These are phyloP conservation scores for Cercospora brassicicola DNA, from an alignment of 2,329 filamentous ascomycete species.

Conservation along the genomic window DNA sequence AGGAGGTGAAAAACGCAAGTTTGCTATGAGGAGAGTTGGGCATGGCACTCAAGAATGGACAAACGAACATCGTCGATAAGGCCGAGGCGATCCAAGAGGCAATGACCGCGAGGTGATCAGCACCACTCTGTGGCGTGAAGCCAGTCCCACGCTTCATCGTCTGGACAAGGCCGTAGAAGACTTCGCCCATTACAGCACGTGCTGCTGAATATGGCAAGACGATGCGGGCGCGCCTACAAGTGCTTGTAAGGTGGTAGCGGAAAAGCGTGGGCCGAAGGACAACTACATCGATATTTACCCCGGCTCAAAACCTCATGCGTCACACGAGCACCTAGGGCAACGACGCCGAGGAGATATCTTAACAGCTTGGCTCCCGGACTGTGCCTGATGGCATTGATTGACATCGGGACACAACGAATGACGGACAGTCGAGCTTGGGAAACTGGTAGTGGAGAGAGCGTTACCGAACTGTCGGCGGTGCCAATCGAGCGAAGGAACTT, in stretches of 20 bases:
- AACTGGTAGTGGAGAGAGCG: background rate
- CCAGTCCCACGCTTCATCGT: background rate
- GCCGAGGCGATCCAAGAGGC: background rate
- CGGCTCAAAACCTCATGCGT: background rate
- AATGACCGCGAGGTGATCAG: background rate
- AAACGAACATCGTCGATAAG: background rate
- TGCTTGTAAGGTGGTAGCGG: background rate
- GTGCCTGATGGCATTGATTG: background rate
- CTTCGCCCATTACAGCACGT: background rate
- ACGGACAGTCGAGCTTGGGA: background rate
- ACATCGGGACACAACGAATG: background rate
- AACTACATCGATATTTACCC: background rate
- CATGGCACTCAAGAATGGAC: background rate
- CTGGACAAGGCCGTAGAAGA: background rate
- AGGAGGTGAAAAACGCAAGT: constrained; percentile 43
- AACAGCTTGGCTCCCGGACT: background rate
- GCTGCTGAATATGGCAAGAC: background rate
- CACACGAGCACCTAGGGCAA: background rate
- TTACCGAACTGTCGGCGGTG: background rate
- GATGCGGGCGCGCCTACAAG: background rate
- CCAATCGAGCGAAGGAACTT: background rate
- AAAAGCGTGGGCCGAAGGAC: background rate
- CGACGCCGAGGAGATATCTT: background rate
- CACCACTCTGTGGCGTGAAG: background rate
- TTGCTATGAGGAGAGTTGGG: constrained; percentile 4